phyloP scores from a whole-genome alignment of 805 yeast species.

The Suhomyces sp. region DNA sequence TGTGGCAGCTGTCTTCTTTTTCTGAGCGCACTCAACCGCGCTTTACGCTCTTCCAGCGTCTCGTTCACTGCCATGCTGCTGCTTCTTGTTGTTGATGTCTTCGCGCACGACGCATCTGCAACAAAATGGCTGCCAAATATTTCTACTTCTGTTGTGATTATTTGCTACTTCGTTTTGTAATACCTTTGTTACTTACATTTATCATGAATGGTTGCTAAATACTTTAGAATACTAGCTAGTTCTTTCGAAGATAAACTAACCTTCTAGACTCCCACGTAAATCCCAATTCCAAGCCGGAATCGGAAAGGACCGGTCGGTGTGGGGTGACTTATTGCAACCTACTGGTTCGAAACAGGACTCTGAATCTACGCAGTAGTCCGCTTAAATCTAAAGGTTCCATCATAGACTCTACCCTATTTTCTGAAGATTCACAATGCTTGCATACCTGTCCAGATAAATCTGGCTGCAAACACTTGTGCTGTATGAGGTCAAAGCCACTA shows the following conservation, averaged over 20 bases:
- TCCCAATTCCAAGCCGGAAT: neutral
- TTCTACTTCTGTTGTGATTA: neutral
- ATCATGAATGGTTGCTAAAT: neutral
- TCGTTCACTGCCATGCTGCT: slow-evolving; percentile 1
- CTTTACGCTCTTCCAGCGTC: slow-evolving; percentile 4
- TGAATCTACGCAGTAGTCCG: neutral
- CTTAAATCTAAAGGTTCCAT: neutral
- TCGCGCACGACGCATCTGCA: neutral
- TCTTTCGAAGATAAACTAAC: neutral
- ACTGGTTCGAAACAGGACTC: neutral
- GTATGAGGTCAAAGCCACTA: neutral
- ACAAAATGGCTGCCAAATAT: neutral
- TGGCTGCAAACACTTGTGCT: neutral
- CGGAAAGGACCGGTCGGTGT: neutral
- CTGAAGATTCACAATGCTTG: neutral
- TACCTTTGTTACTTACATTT: too few species aligned
- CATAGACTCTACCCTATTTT: neutral
- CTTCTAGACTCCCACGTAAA: neutral
- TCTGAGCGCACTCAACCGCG: slow-evolving; percentile 7
- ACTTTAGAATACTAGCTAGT: neutral
- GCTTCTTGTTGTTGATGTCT: neutral
- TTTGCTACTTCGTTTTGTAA: too few species aligned
- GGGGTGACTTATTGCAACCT: neutral
- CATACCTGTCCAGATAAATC: neutral
- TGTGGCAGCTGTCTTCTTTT: slow-evolving; percentile 1